Percentiles rank a stretch among this genome's conserved stretches.
Evolutionary conservation across 768 basidiomycete genomes (phyloP).

Genomic region (Boletus reticulatus): DNA sequence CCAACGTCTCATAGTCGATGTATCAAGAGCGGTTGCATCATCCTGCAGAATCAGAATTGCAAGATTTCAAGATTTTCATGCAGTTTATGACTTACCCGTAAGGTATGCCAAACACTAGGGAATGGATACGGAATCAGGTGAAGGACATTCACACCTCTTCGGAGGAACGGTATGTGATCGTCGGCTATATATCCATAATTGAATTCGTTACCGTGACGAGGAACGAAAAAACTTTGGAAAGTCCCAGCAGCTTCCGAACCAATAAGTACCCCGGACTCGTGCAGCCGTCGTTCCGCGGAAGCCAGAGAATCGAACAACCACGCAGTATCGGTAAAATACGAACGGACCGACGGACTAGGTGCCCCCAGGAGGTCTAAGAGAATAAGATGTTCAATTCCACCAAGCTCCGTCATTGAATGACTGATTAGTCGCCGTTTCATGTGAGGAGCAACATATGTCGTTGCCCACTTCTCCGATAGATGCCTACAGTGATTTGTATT

Average conservation of each 20-base stretch:
- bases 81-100: slow-evolving; percentile 48
- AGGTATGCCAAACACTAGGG: slow-evolving; percentile 85
- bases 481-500: slow-evolving; percentile 50
- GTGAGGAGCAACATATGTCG: slow-evolving; percentile 60
- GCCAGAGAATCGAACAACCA: slow-evolving; percentile 87
- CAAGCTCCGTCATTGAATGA: slow-evolving; percentile 58
- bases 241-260: slow-evolving; percentile 39
- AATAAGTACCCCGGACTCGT: slow-evolving; percentile 58
- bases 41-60: slow-evolving; percentile 53
- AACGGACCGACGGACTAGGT: slow-evolving; percentile 67
- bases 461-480: slow-evolving; percentile 82
- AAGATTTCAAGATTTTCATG: neutral
- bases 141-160: slow-evolving; percentile 78
- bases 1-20: slow-evolving; percentile 87
- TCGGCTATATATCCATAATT: slow-evolving; percentile 73
- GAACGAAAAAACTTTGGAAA: slow-evolving; percentile 68
- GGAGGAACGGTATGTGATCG: slow-evolving; percentile 91
- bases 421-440: slow-evolving; percentile 57
- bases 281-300: slow-evolving; percentile 69
- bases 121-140: slow-evolving; percentile 91
- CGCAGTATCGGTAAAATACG: slow-evolving; percentile 83
- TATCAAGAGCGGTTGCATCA: slow-evolving; percentile 81
- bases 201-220: slow-evolving; percentile 38
- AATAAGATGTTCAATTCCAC: slow-evolving; percentile 85
- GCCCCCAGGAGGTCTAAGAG: slow-evolving; percentile 92